phyloP scores from a whole-genome alignment of 495 filamentous ascomycete species.

The Poronia punctata region DNA sequence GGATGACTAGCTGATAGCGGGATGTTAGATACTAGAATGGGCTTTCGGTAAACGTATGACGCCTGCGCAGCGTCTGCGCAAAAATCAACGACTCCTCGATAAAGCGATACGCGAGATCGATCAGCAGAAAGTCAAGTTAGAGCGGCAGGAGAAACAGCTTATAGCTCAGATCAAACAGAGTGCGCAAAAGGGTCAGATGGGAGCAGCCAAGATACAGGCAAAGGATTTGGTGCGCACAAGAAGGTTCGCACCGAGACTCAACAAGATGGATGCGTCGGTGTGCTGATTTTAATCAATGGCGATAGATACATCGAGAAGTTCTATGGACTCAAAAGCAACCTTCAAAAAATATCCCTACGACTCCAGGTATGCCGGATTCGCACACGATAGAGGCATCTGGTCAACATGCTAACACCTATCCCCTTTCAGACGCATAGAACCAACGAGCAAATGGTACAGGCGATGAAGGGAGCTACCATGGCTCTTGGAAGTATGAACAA shows the following conservation, averaged over 20 bases:
- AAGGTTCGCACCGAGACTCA: conserved; percentile 43
- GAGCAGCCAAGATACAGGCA: conserved; percentile 92
- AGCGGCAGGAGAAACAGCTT: conserved; percentile 97
- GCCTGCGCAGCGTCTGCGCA: conserved; percentile 89
- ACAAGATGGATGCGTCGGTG: background rate
- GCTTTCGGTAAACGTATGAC: conserved; percentile 98
- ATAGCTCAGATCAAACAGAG: conserved; percentile 94
- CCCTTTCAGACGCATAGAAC: conserved; percentile 76
- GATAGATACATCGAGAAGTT: conserved; percentile 92
- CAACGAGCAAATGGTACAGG: conserved; percentile 99
- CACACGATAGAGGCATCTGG: background rate
- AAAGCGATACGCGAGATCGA: conserved; percentile 96
- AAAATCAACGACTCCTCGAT: conserved; percentile 93
- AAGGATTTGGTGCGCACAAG: conserved; percentile 93
- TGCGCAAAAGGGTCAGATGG: conserved; percentile 94
- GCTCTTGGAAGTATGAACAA: conserved; percentile 93
- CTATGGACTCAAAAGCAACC: conserved; percentile 92
- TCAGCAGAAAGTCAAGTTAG: conserved; percentile 85
- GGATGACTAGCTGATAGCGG: conserved; percentile 16
- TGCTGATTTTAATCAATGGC: too few species aligned
- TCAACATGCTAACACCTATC: conserved; percentile 8
- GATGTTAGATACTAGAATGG: conserved; percentile 82
- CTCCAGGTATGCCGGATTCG: conserved; percentile 63
- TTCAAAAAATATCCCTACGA: conserved; percentile 89
- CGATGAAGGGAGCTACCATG: conserved; percentile 94